A percentile compares a stretch with the other conserved stretches of the same genome.
Evolutionary conservation across 768 basidiomycete genomes (phyloP).

Genomic region (Mycena rebaudengoi): DNA sequence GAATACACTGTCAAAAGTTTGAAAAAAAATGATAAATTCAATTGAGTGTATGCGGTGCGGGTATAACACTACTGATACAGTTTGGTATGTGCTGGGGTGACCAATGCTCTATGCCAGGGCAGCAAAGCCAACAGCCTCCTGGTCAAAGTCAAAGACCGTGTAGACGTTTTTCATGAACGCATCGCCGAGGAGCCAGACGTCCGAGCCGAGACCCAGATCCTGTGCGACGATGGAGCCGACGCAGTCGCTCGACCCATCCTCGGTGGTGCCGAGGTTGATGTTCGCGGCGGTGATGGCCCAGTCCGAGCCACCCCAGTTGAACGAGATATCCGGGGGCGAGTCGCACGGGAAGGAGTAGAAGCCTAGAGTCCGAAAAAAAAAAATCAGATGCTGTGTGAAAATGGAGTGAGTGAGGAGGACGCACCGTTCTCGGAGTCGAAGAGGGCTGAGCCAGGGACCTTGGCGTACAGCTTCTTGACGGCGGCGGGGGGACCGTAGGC

Average conservation of each 20-base stretch:
- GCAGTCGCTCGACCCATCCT: slow-evolving; percentile 53
- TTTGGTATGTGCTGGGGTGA: too few relatives aligned
- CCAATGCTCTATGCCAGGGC: slow-evolving; percentile 5
- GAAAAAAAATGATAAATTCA: too few relatives aligned
- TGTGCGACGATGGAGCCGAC: slow-evolving; percentile 61
- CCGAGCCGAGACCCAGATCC: slow-evolving; percentile 31
- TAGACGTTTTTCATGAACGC: slow-evolving; percentile 54
- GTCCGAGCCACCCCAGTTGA: slow-evolving; percentile 46
- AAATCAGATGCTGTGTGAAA: background rate
- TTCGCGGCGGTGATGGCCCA: slow-evolving; percentile 53
- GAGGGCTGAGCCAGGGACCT: slow-evolving; percentile 4
- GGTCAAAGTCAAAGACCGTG: slow-evolving; percentile 47
- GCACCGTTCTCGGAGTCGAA: slow-evolving; percentile 8
- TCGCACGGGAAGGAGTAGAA: slow-evolving; percentile 32
- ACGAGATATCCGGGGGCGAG: slow-evolving; percentile 34
- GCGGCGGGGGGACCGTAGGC: slow-evolving; percentile 35
- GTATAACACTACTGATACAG: too few relatives aligned
- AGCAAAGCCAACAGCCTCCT: slow-evolving; percentile 48
- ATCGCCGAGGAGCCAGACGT: slow-evolving; percentile 45
- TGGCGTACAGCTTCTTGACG: slow-evolving; percentile 9
- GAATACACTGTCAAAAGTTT: too few relatives aligned
- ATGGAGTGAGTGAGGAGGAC: background rate
- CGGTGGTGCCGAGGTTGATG: slow-evolving; percentile 48
- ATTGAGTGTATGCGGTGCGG: too few relatives aligned
- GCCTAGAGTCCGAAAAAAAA: background rate